A percentile compares a stretch with the other conserved stretches of the same genome.
Conservation (phyloP, 2,329 filamentous ascomycete species). For the Apiospora marii region DNA sequence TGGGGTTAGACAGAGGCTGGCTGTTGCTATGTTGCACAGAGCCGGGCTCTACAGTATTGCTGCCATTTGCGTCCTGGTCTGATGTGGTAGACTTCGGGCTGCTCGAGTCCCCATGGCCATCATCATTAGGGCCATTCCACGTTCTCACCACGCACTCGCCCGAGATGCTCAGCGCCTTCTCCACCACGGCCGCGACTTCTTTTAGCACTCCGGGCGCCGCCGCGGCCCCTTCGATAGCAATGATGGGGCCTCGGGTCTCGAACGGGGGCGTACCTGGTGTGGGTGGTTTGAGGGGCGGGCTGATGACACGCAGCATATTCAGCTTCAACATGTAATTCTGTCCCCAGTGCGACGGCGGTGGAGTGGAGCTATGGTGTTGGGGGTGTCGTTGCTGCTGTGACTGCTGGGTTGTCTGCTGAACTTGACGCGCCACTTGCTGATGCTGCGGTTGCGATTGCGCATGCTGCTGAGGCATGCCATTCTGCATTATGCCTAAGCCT, state of each 20-base stretch:
- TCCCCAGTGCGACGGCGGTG: conserved; percentile 25
- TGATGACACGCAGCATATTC: conserved; percentile 77
- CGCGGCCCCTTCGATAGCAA: conserved; percentile 77
- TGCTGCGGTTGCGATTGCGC: conserved; percentile 1
- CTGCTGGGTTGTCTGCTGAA: background rate
- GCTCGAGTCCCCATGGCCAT: conserved; percentile 16
- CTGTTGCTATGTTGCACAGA: conserved; percentile 29
- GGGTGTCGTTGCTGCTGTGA: conserved; percentile 26
- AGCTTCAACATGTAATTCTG: conserved; percentile 73
- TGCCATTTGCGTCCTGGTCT: conserved; percentile 26
- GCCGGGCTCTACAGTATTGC: background rate
- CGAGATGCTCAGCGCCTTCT: conserved; percentile 63
- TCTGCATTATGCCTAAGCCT: conserved; percentile 33
- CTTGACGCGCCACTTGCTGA: conserved; percentile 12
- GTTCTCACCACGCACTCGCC: conserved; percentile 55
- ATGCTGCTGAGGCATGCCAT: conserved; percentile 22
- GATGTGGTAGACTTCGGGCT: background rate
- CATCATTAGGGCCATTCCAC: conserved; percentile 49
- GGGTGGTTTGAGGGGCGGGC: conserved; percentile 65
- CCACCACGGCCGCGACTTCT: conserved; percentile 70
- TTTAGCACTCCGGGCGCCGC: conserved; percentile 56
- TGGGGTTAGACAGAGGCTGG: conserved; percentile 47
- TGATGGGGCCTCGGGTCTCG: conserved; percentile 75
- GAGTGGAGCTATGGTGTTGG: conserved; percentile 1
- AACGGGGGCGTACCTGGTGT: conserved; percentile 37